Evolutionary conservation across 1,284 basidiomycete genomes (phyloP).

Genomic region (Sporisorium iseilematis-ciliati): DNA sequence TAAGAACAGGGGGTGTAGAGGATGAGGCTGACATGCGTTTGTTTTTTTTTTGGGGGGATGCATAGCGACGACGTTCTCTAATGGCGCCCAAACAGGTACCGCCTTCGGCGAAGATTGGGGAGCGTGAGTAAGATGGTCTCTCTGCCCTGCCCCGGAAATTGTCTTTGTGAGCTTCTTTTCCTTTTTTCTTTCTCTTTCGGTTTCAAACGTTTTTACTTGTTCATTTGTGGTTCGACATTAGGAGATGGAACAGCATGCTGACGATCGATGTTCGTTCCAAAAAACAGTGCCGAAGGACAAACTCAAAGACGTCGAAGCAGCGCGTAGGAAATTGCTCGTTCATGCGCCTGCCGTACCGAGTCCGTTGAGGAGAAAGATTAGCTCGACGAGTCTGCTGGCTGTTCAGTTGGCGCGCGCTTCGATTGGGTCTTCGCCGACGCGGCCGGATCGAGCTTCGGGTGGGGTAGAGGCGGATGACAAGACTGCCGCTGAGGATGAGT

Average conservation of each 20-base stretch:
- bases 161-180: constrained; percentile 66
- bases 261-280: not conserved
- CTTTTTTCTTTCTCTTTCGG: constrained; percentile 57
- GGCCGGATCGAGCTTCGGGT: not conserved
- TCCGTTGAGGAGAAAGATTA: constrained; percentile 32
- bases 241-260: not conserved
- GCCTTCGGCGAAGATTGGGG: constrained; percentile 34
- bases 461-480: not conserved
- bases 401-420: constrained; percentile 20
- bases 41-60: not conserved
- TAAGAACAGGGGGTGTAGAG: not conserved
- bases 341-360: constrained; percentile 50
- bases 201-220: constrained; percentile 57
- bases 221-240: not conserved
- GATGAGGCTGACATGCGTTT: not conserved
- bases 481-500: not conserved
- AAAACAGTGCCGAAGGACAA: constrained; percentile 27
- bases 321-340: constrained; percentile 23
- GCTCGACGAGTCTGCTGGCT: constrained; percentile 20
- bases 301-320: constrained; percentile 25
- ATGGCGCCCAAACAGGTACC: constrained; percentile 51
- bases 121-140: constrained; percentile 48
- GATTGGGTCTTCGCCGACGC: constrained; percentile 6
- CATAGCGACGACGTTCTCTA: constrained; percentile 45
- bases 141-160: not conserved